Percentiles rank a stretch among this genome's conserved stretches.
These are phyloP conservation scores for Neonectria hederae DNA, from an alignment of 2,329 filamentous ascomycete genomes.

Conservation along the genomic window DNA sequence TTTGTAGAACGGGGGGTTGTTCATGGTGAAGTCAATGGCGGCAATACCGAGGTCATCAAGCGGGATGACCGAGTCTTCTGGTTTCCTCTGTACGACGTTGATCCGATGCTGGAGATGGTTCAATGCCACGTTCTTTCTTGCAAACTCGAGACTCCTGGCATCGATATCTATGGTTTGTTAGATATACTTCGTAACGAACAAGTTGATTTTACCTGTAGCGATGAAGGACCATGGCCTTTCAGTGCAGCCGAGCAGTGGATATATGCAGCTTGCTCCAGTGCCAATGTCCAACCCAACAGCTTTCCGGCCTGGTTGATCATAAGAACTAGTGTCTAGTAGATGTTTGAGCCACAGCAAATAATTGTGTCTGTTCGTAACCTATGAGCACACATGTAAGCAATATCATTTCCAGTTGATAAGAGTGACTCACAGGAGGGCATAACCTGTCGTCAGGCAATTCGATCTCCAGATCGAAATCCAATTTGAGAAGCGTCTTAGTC, in stretches of 20 bases:
- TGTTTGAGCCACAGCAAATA: slow-evolving; percentile 91
- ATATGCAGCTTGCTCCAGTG: slow-evolving; percentile 91
- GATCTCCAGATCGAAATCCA: slow-evolving; percentile 78
- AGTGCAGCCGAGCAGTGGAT: slow-evolving; percentile 80
- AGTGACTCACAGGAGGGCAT: slow-evolving; percentile 77
- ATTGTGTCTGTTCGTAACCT: slow-evolving; percentile 77
- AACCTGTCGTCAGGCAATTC: slow-evolving; percentile 80
- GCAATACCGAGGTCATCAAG: slow-evolving; percentile 62
- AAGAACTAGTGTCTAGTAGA: slow-evolving; percentile 77
- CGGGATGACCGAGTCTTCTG: slow-evolving; percentile 68
- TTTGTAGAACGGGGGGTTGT: slow-evolving; percentile 94
- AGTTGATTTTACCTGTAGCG: slow-evolving; percentile 61
- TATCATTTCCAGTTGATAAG: not conserved
- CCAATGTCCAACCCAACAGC: slow-evolving; percentile 84
- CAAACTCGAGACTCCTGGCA: slow-evolving; percentile 70
- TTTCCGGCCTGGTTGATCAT: slow-evolving; percentile 56
- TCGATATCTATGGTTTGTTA: slow-evolving; percentile 72
- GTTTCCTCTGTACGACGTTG: slow-evolving; percentile 65
- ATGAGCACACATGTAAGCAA: not conserved
- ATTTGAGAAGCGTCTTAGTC: slow-evolving; percentile 79
- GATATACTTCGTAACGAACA: not conserved
- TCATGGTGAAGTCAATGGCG: slow-evolving; percentile 84
- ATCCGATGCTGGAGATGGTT: slow-evolving; percentile 75
- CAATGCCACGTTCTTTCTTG: slow-evolving; percentile 70
- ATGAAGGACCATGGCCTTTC: slow-evolving; percentile 79